Evolutionary conservation across 2,329 filamentous ascomycete species (phyloP), one percentile per base, ranked within the genome.

Genomic region (Fusarium zealandicum): DNA sequence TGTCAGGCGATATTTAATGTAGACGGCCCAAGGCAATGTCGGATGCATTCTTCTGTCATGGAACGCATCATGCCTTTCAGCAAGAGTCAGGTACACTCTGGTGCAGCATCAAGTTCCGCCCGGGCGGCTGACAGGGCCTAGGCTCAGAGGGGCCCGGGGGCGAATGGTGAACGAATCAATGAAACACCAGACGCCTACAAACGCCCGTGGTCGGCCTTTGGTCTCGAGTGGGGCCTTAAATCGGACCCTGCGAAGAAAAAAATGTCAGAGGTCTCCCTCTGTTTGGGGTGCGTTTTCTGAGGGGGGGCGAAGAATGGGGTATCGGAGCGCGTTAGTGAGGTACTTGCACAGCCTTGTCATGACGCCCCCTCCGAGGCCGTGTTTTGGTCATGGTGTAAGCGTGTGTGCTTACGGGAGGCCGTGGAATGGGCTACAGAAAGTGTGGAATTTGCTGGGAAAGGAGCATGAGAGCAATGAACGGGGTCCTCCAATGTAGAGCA

Each of bases 211-310:
- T 25, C 22, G 22, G 31, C 25, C 31, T 33, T 33, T 25, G 32
- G 41, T 18, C 27, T 13, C 5, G 10, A 27, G 47, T 43, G 44
- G 58, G 39, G 48, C 53, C 54, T 55, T 50, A 58, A 54, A 64
- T 63, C 57, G 64, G 63, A 67, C 64, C 64, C 64, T 67, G 58
- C 63, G 64, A 63, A 54, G 53, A 53, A 61, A 66, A 63, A 66
- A 67, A 63, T 61, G 47, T 52, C 53, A 59, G 56, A 55, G 55
- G 55, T 65, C 28, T 31, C 28, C 10, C 13, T 31, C 12, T 3
- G 28, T 42, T 47, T 54, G 49, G 42, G 37, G 57, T 35, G 49
- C 41, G 41, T 14, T 30, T n/a, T 48, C 47, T 39, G 12, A 14
- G 14, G 27, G 35, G 27, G 38, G 14, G 44, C 25, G 44, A 22